Base-by-base conservation (phyloP, 257 asterid species). In the Penstemon newberryi region DNA sequence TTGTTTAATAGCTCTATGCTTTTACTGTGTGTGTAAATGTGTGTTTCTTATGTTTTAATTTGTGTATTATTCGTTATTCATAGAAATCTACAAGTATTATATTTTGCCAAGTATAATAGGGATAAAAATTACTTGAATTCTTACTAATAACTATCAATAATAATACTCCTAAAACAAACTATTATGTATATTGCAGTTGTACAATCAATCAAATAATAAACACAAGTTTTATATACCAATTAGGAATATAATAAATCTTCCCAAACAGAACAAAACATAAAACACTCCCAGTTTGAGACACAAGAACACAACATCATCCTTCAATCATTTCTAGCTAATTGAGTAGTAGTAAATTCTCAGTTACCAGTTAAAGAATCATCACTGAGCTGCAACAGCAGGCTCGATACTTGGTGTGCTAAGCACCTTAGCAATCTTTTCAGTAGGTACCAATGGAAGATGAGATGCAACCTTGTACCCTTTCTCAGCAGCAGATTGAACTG, bases 401-500 rank as follows among this genome's bases (percentile, higher is more conserved):
- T 74, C 57, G 0, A 42, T 44, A 8, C 47, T 57, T 55, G 50
- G 66, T 37, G 45, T 36, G 46, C 79, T 50, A 60, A 90, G 81
- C 37, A 84, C 85, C 79, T 82, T 83, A 7, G 95, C 87, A 41
- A 93, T 93, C 86, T 68, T 91, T 38, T 79, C 89, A 3, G 89
- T 84, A 2, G 99, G 96, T 2, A 87, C 90, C 84, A 89, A 72
- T 0, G 97, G 99, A 52, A 93, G 89, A 82, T 80, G 89, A 0
- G 87, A 72, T 0, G 95, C 92, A 44, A 87, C 84, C 83, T 60
- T 84, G 89, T 81, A 93, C 15, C 99, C 97, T 73, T 84, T 84
- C 73, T 78, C 86, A 3, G 95, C 90, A 6, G 87, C 77, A 44
- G 49, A 62, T 44, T 79, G 89, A 52, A 93, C 96, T 25, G 92